Conservation (phyloP, 2,329 filamentous ascomycete genomes). For the Apiospora malaysiana region DNA sequence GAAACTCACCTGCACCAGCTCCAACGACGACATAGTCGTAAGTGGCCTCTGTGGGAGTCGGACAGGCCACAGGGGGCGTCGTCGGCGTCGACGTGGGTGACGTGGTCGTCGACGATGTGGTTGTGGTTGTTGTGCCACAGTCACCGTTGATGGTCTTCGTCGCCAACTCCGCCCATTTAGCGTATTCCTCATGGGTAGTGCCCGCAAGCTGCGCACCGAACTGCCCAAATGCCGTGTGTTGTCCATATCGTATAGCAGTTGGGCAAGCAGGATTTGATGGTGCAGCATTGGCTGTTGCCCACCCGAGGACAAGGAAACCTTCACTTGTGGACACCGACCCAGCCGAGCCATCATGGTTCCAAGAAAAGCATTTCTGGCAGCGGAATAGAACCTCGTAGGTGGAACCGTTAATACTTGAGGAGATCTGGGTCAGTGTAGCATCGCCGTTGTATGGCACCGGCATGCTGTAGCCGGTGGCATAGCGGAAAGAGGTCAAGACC, state of each 20-base stretch:
- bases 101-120: slow-evolving; percentile 62
- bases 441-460: slow-evolving; percentile 66
- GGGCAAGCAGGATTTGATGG: slow-evolving; percentile 50
- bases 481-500: slow-evolving; percentile 64
- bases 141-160: slow-evolving; percentile 41
- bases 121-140: slow-evolving; percentile 53
- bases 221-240: slow-evolving; percentile 63
- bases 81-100: slow-evolving; percentile 6
- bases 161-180: slow-evolving; percentile 50
- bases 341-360: slow-evolving; percentile 56
- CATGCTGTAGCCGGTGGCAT: slow-evolving; percentile 62
- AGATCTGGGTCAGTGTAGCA: slow-evolving; percentile 67
- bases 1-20: slow-evolving; percentile 54
- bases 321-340: slow-evolving; percentile 50
- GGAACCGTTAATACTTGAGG: slow-evolving; percentile 60
- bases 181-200: slow-evolving; percentile 46
- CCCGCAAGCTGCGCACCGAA: slow-evolving; percentile 50
- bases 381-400: slow-evolving; percentile 68
- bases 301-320: slow-evolving; percentile 57
- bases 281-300: slow-evolving; percentile 54
- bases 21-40: slow-evolving; percentile 69
- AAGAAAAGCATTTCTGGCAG: slow-evolving; percentile 63
- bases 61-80: not conserved
- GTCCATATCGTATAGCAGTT: slow-evolving; percentile 51
- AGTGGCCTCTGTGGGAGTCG: slow-evolving; percentile 44